phyloP scores from a whole-genome alignment of 805 yeast species.

The Saturnispora dispora region DNA sequence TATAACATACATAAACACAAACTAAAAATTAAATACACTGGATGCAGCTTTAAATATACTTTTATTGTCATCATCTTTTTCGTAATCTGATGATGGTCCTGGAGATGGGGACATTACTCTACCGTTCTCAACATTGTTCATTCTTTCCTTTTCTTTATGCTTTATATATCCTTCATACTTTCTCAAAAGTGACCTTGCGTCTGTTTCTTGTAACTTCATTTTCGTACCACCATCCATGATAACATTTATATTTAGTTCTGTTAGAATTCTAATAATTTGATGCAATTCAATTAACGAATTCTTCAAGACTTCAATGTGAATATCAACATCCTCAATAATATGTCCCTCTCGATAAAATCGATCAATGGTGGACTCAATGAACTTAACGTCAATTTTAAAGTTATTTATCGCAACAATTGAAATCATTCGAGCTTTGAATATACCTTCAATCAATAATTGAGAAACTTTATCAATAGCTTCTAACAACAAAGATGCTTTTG shows the following conservation, averaged over 20 bases:
- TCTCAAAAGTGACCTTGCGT: slow-evolving; percentile 50
- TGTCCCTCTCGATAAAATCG: slow-evolving; percentile 4
- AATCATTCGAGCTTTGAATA: slow-evolving; percentile 47
- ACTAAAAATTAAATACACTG: slow-evolving; percentile 11
- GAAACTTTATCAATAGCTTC: slow-evolving; percentile 83
- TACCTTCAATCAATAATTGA: slow-evolving; percentile 51
- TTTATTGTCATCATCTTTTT: slow-evolving; percentile 14
- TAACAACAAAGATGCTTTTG: slow-evolving; percentile 71
- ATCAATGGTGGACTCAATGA: slow-evolving; percentile 43
- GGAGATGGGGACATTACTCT: not conserved
- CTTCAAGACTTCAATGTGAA: slow-evolving; percentile 10
- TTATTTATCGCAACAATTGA: slow-evolving; percentile 57
- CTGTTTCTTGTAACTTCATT: slow-evolving; percentile 42
- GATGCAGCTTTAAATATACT: slow-evolving; percentile 22
- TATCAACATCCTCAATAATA: slow-evolving; percentile 9
- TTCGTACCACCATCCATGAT: slow-evolving; percentile 30
- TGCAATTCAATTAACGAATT: slow-evolving; percentile 69
- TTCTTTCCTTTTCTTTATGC: slow-evolving; percentile 14
- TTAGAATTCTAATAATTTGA: slow-evolving; percentile 68
- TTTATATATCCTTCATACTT: slow-evolving; percentile 35
- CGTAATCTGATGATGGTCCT: not conserved
- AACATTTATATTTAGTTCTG: slow-evolving; percentile 51
- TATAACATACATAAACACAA: slow-evolving; percentile 1
- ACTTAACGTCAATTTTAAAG: slow-evolving; percentile 72
- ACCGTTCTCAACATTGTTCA: not conserved